Evolutionary conservation across 179 eudicot genomes (phyloP).

Genomic region (Vitellaria paradoxa): DNA sequence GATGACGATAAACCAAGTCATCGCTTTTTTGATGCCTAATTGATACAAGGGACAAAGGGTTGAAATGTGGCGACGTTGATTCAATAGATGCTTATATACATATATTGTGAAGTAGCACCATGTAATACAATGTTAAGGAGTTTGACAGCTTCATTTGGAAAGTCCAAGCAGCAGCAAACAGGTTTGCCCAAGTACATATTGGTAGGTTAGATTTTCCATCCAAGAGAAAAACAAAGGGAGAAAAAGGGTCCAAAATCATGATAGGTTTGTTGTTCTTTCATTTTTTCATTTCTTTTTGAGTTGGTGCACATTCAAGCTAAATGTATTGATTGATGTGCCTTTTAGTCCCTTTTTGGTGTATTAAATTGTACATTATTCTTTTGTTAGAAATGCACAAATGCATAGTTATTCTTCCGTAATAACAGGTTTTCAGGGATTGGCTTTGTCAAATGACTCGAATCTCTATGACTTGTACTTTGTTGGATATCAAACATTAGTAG

Average conservation of each 20-base stretch:
- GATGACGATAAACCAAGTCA: not conserved
- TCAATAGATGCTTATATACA: too few relatives aligned
- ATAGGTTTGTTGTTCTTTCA: not conserved
- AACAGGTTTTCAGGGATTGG: not conserved
- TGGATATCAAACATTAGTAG: too few relatives aligned
- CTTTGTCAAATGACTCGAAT: too few relatives aligned
- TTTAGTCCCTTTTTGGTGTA: not conserved
- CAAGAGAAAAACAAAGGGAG: not conserved
- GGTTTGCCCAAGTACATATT: not conserved
- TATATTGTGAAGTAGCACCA: conserved; percentile 11
- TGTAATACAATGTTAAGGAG: conserved; percentile 4
- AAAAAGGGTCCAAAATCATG: not conserved
- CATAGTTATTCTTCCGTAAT: not conserved
- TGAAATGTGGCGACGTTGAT: not conserved
- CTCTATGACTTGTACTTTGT: too few relatives aligned
- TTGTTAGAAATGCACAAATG: conserved; percentile 7
- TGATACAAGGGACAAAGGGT: not conserved
- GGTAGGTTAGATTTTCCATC: not conserved
- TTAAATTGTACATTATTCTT: conserved; percentile 9
- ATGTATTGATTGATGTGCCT: not conserved
- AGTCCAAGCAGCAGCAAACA: not conserved
- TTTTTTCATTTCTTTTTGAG: not conserved
- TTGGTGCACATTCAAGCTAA: not conserved
- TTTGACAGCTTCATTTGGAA: not conserved
- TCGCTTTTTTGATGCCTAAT: not conserved